phyloP scores from a whole-genome alignment of 192 early-diverging fungal genomes.

The Linnemannia schmuckeri region DNA sequence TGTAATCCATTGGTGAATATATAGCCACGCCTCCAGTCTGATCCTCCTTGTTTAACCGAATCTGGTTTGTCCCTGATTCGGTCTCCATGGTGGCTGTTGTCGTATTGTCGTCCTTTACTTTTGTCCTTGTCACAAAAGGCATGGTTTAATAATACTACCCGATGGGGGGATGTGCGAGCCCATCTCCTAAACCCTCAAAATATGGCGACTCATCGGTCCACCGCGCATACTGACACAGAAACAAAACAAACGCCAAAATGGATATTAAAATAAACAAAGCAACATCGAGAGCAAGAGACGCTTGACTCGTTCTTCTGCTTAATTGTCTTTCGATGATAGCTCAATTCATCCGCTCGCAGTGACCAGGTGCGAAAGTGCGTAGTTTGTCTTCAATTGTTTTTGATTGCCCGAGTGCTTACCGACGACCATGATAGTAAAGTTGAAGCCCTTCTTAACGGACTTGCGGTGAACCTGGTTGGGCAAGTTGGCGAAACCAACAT shows the following conservation, averaged over 20 bases:
- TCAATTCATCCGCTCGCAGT: not conserved
- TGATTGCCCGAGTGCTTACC: constrained; percentile 66
- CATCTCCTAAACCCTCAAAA: constrained; percentile 28
- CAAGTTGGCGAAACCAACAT: constrained; percentile 93
- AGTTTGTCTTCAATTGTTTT: not conserved
- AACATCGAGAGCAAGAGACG: constrained; percentile 2
- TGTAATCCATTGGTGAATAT: not conserved
- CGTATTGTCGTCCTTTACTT: not conserved
- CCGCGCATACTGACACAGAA: not conserved
- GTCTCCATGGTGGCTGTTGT: not conserved
- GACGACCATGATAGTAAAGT: constrained; percentile 97
- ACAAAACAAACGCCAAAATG: not conserved
- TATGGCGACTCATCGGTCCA: constrained; percentile 8
- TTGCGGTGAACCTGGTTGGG: constrained; percentile 96
- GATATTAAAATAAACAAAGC: constrained; percentile 3
- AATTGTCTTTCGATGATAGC: not conserved
- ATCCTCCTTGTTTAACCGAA: not conserved
- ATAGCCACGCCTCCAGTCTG: not conserved
- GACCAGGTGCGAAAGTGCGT: not conserved
- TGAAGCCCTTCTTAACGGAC: constrained; percentile 94
- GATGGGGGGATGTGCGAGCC: constrained; percentile 41
- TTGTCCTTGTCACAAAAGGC: not conserved
- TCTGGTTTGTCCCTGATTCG: too few species aligned
- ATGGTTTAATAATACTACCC: constrained; percentile 37
- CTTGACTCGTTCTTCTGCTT: not conserved